Percentiles rank a stretch among this genome's conserved stretches.
phyloP scores from a whole-genome alignment of 208 protist genomes.

The Naegleria gruberi region DNA sequence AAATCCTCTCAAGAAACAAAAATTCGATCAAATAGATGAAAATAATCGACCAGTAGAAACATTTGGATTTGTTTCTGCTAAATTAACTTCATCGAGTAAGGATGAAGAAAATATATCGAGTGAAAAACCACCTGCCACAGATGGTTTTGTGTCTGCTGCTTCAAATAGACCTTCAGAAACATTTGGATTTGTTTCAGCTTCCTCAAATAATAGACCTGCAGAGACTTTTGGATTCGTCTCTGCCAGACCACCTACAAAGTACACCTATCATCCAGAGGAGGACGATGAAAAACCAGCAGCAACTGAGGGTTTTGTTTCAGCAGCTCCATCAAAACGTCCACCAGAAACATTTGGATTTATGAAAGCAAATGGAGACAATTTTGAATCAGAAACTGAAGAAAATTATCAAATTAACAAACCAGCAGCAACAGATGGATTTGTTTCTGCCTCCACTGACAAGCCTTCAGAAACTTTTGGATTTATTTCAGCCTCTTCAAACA shows the following conservation, averaged over 20 bases:
- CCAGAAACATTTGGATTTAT: background rate
- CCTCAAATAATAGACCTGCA: background rate
- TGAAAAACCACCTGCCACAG: background rate
- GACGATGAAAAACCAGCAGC: no score
- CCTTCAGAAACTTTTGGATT: background rate
- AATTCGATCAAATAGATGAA: background rate
- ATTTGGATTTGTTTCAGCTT: background rate
- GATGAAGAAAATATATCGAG: background rate
- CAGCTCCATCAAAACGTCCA: background rate
- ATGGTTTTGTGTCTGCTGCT: background rate
- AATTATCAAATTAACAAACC: no score
- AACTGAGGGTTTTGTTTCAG: background rate
- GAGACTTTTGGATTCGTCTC: background rate
- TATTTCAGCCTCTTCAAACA: no score
- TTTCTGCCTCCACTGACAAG: background rate
- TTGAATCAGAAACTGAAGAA: no score
- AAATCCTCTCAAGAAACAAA: background rate
- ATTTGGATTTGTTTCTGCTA: background rate
- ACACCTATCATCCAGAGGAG: no score
- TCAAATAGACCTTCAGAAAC: background rate
- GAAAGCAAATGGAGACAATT: background rate
- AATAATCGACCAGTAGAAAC: background rate
- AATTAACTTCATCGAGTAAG: background rate
- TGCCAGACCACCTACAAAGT: background rate
- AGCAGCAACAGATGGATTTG: no score